Conservation (phyloP, 192 early-diverging fungal genomes). For the Allomyces javanicus region DNA sequence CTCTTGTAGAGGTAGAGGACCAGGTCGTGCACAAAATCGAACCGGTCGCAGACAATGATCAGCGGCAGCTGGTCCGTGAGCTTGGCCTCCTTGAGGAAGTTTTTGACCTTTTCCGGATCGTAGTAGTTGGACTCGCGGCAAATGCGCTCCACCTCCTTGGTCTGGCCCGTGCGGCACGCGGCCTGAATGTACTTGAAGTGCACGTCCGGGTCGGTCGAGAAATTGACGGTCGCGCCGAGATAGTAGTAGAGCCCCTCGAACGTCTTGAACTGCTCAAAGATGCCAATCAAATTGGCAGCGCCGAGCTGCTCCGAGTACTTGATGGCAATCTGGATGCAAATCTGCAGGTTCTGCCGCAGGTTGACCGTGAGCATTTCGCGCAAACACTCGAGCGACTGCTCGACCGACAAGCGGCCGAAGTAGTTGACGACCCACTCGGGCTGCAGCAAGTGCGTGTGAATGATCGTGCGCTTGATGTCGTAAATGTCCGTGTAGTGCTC, state of each 20-base stretch:
- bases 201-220: constrained; percentile 82
- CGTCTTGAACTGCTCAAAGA: constrained; percentile 82
- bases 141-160: constrained; percentile 93
- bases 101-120: constrained; percentile 96
- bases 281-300: constrained; percentile 61
- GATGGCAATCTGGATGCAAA: constrained; percentile 84
- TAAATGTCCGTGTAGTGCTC: constrained; percentile 92
- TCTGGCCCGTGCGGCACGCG: constrained; percentile 73
- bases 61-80: constrained; percentile 88
- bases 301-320: constrained; percentile 95
- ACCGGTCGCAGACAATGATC: constrained; percentile 97
- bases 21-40: constrained; percentile 91
- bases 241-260: constrained; percentile 95
- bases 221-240: constrained; percentile 85
- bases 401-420: constrained; percentile 91
- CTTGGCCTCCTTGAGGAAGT: constrained; percentile 94
- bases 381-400: constrained; percentile 83
- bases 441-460: constrained; percentile 66
- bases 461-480: constrained; percentile 89
- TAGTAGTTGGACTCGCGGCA: constrained; percentile 91
- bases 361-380: constrained; percentile 86
- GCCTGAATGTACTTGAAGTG: constrained; percentile 99
- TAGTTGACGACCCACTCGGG: constrained; percentile 84
- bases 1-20: constrained; percentile 92
- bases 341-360: constrained; percentile 84